A percentile compares a stretch with the other conserved stretches of the same genome.
Evolutionary conservation across 495 filamentous ascomycete species (phyloP).

Genomic region (Pyrenopolyporus hunteri): DNA sequence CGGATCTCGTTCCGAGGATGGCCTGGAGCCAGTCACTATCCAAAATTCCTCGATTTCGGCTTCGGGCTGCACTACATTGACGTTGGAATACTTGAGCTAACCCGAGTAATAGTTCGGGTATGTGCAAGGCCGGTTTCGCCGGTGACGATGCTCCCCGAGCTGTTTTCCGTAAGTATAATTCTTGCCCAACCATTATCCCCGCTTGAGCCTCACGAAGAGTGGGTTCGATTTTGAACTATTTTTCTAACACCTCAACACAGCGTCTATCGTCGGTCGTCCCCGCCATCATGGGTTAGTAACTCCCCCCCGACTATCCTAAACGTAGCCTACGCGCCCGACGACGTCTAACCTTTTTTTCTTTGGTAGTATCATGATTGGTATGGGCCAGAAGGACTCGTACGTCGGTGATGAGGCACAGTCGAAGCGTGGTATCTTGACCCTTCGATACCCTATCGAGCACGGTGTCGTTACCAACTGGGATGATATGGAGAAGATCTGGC

Average conservation of each 20-base stretch:
- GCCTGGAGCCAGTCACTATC: slow-evolving; percentile 18
- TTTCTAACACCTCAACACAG: slow-evolving; percentile 55
- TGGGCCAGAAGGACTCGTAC: slow-evolving; percentile 99
- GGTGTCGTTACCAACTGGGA: slow-evolving; percentile 99
- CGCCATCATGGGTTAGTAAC: slow-evolving; percentile 96
- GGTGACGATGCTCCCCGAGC: slow-evolving; percentile 99
- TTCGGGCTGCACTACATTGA: slow-evolving; percentile 10
- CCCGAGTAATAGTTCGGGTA: slow-evolving; percentile 84
- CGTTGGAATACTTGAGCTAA: slow-evolving; percentile 52
- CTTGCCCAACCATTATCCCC: slow-evolving; percentile 40
- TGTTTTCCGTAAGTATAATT: slow-evolving; percentile 94
- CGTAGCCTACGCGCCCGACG: slow-evolving; percentile 9
- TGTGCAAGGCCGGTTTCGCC: slow-evolving; percentile 99
- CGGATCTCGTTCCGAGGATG: slow-evolving; percentile 28
- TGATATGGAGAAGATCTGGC: slow-evolving; percentile 99
- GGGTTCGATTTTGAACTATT: slow-evolving; percentile 29
- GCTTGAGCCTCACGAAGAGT: slow-evolving; percentile 36
- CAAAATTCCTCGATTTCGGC: slow-evolving; percentile 7
- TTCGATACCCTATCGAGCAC: slow-evolving; percentile 99
- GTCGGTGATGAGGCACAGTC: slow-evolving; percentile 99
- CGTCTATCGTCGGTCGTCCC: slow-evolving; percentile 98
- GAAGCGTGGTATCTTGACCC: slow-evolving; percentile 98
- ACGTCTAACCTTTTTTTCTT: slow-evolving; percentile 49
- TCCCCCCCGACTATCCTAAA: slow-evolving; percentile 17
- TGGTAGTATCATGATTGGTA: slow-evolving; percentile 99